phyloP scores from a whole-genome alignment of 768 basidiomycete genomes.

The Pholiota microspora region DNA sequence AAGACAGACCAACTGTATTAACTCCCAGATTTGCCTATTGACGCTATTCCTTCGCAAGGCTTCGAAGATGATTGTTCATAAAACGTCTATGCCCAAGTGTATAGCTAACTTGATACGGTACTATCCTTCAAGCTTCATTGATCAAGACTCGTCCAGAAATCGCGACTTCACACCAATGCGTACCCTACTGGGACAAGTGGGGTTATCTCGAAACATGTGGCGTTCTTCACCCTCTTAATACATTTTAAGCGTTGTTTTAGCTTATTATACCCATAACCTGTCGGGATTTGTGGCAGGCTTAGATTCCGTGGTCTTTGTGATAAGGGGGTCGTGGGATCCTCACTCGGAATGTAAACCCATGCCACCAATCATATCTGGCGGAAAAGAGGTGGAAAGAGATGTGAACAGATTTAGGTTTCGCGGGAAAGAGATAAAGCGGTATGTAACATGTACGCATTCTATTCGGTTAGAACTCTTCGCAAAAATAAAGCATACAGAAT shows the following conservation, averaged over 20 bases:
- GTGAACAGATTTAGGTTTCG: too few relatives aligned
- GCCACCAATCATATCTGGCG: background rate
- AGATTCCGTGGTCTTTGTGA: background rate
- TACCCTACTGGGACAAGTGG: background rate
- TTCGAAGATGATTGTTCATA: slow-evolving; percentile 6
- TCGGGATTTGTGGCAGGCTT: too few relatives aligned
- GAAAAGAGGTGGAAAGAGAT: too few relatives aligned
- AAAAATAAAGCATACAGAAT: too few relatives aligned
- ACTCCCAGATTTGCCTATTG: background rate
- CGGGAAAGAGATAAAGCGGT: too few relatives aligned
- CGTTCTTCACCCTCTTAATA: background rate
- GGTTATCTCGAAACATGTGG: background rate
- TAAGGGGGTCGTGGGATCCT: background rate
- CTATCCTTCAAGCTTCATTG: background rate
- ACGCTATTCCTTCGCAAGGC: slow-evolving; percentile 4
- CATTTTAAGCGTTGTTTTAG: slow-evolving; percentile 3
- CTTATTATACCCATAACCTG: slow-evolving; percentile 1
- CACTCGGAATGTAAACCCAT: background rate
- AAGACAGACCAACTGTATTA: slow-evolving; percentile 4
- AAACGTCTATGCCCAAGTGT: background rate
- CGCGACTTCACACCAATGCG: background rate
- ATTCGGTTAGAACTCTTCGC: too few relatives aligned
- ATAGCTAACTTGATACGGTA: background rate
- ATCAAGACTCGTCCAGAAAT: background rate
- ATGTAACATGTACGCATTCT: too few relatives aligned